Base-by-base conservation (phyloP, 1,284 basidiomycete genomes). In the Macrocystidia cucumis region DNA sequence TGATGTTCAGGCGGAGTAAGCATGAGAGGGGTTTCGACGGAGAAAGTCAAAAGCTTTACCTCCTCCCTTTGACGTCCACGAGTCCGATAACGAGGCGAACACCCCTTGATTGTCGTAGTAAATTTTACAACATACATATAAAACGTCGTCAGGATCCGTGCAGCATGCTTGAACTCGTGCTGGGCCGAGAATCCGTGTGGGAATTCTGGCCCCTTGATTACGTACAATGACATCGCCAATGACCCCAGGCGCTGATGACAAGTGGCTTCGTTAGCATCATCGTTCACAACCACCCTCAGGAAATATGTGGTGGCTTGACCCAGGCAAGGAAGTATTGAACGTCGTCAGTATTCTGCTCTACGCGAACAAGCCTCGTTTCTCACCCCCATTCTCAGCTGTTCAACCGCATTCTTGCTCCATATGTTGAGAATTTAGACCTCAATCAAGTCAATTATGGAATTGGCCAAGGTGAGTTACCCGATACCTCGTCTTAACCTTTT, bases 381-480 rank as follows among this genome's bases (percentile, higher is more conserved):
- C 32, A 14, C 23, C 11, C 34, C 24, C 24, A 34, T 31, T 13
- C 25, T 8, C 38, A 89, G 86, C 57, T 93, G 48, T 87, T 93
- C 65, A 96, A 96, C 59, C 78, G 88, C 48, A 86, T 96, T 45
- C 79, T 97, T 33, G 89, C 91, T 28, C 88, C 91, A 1, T 98
- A 98, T 72, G 88, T 98, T 44, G 92, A 96, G 65, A 96, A 97
- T 51, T 66, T 99, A 56, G 92, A 98, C 59, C 79, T 92, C 49
- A 85, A 88, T 52, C 91, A 96, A 61, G 83, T 98, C 32, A 93
- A 92, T 51, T 85, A 96, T 65, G 93, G 92, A 19, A 90, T 98
- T 46, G 89, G 82, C 51, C 86, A 90, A 69, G 95, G 93, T 78
- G 47, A 32, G 48, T 17, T 26, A 12, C 1, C 34, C 11, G 21